Conservation (phyloP, 768 basidiomycete genomes). For the Gloeostereum incarnatum region DNA sequence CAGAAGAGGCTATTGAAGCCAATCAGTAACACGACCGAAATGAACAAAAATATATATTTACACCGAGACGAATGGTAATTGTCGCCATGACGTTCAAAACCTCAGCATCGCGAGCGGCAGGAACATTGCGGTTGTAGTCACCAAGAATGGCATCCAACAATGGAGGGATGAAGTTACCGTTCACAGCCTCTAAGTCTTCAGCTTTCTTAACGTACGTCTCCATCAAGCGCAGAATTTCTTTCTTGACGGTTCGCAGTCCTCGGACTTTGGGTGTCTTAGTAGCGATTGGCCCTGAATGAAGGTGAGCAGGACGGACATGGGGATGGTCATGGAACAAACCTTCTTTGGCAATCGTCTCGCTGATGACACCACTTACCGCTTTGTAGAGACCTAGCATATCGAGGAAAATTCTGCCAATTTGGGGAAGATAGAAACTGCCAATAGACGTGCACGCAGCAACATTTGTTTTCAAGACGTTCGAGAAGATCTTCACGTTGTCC, state of each 20-base stretch:
- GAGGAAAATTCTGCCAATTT: conserved; percentile 90
- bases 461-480: conserved; percentile 97
- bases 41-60: conserved; percentile 29
- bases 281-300: conserved; percentile 64
- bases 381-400: conserved; percentile 99
- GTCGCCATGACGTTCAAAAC: conserved; percentile 97
- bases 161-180: conserved; percentile 87
- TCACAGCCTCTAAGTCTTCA: conserved; percentile 92
- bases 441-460: conserved; percentile 96
- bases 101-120: conserved; percentile 90
- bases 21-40: conserved; percentile 7
- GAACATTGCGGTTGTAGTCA: conserved; percentile 92
- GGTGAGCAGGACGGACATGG: conserved; percentile 5
- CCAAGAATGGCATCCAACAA: conserved; percentile 95
- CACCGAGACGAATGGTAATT: conserved; percentile 81
- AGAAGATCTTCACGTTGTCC: conserved; percentile 94
- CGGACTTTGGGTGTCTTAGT: conserved; percentile 97
- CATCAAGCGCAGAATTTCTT: conserved; percentile 95
- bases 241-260: conserved; percentile 92
- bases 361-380: conserved; percentile 94
- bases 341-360: conserved; percentile 81
- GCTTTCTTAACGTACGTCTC: conserved; percentile 98
- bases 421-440: conserved; percentile 95
- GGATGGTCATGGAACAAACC: conserved; percentile 30
- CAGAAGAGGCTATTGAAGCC: conserved; percentile 55